Conservation (phyloP, 768 basidiomycete species). For the Boletus huronensis region DNA sequence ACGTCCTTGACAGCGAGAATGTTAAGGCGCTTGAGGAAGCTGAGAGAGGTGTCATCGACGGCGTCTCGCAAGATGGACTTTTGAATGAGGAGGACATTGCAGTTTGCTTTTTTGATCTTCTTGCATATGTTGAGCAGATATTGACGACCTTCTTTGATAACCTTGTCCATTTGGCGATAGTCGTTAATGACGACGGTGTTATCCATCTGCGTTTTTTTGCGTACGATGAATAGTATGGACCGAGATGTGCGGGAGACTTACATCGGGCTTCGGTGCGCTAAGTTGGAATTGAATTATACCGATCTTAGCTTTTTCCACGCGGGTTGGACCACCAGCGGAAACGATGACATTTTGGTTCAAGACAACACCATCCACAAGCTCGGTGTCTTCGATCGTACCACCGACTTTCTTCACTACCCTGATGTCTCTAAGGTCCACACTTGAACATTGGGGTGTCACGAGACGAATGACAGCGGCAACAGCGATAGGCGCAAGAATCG, state of each 20-base stretch:
- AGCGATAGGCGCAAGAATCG: slow-evolving; percentile 96
- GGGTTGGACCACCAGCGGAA: slow-evolving; percentile 87
- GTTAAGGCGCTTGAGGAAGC: slow-evolving; percentile 94
- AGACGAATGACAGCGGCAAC: slow-evolving; percentile 94
- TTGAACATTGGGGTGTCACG: slow-evolving; percentile 82
- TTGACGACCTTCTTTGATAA: slow-evolving; percentile 97
- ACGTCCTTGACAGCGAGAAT: slow-evolving; percentile 97
- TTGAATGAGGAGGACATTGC: slow-evolving; percentile 98
- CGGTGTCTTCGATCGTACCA: slow-evolving; percentile 98
- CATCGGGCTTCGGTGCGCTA: slow-evolving; percentile 96
- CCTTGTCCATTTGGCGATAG: slow-evolving; percentile 99
- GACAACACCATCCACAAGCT: slow-evolving; percentile 95
- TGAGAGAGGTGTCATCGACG: slow-evolving; percentile 96
- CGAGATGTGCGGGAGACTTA: slow-evolving; percentile 36
- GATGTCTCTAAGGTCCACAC: slow-evolving; percentile 95
- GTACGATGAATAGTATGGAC: background rate
- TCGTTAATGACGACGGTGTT: slow-evolving; percentile 99
- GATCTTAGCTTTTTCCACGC: slow-evolving; percentile 98
- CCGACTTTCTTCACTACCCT: slow-evolving; percentile 98
- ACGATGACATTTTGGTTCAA: slow-evolving; percentile 92
- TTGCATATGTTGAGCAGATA: slow-evolving; percentile 98
- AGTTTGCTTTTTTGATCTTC: slow-evolving; percentile 99
- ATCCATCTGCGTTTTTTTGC: slow-evolving; percentile 72
- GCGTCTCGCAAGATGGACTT: slow-evolving; percentile 99
- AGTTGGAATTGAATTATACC: slow-evolving; percentile 98